A percentile compares a stretch with the other conserved stretches of the same genome.
Conservation (phyloP, 23 red algal genomes). For the Gracilaria gracilis region DNA sequence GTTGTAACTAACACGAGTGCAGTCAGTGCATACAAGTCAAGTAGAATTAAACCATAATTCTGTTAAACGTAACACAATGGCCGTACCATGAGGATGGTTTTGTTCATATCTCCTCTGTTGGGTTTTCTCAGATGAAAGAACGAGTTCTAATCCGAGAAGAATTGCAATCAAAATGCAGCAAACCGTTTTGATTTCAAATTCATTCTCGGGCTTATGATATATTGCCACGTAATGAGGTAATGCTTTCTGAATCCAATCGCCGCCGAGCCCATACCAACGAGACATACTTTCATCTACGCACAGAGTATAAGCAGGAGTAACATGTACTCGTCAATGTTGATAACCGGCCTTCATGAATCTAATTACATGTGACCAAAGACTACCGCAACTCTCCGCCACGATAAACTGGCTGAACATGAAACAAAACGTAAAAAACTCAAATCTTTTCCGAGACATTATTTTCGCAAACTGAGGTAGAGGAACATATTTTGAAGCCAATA, state of each 20-base stretch:
- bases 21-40: constrained; percentile 50
- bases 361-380: background rate
- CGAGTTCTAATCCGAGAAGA: background rate
- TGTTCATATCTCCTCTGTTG: no score
- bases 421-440: background rate
- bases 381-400: no score
- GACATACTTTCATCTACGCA: constrained; percentile 55
- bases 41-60: constrained; percentile 12
- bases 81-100: constrained; percentile 29
- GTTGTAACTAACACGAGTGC: constrained; percentile 39
- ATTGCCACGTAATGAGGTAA: constrained; percentile 40
- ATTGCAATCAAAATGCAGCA: constrained; percentile 19
- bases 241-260: constrained; percentile 23
- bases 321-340: background rate
- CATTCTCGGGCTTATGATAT: constrained; percentile 45
- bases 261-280: constrained; percentile 51
- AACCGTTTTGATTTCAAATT: constrained; percentile 32
- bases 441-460: background rate
- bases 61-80: constrained; percentile 14
- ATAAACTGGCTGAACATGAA: constrained; percentile 7
- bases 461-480: background rate
- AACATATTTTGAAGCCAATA: background rate
- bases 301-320: background rate
- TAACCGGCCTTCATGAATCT: constrained; percentile 4
- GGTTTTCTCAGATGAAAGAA: no score